These are phyloP conservation scores for Neofusicoccum parvum DNA, from an alignment of 2,329 filamentous ascomycete species.

Conservation along the genomic window DNA sequence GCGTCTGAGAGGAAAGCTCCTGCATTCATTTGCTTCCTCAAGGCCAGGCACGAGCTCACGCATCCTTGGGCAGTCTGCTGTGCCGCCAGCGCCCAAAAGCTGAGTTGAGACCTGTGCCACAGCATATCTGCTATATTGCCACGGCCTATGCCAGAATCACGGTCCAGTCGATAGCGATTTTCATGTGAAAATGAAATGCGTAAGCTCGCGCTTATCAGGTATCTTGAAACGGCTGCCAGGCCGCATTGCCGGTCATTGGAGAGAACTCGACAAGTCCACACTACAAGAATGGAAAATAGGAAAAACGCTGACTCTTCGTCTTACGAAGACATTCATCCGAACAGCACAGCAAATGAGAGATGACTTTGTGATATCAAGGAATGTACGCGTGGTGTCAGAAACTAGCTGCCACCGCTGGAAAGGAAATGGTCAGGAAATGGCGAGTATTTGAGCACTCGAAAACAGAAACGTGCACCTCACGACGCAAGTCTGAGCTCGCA, in stretches of 20 bases:
- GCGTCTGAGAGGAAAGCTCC: background rate
- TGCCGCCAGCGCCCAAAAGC: background rate
- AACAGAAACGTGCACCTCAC: background rate
- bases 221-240: background rate
- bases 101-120: slow-evolving; percentile 9
- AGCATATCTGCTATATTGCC: slow-evolving; percentile 1
- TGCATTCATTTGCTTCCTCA: background rate
- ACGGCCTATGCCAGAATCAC: background rate
- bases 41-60: background rate
- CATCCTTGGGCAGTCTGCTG: background rate
- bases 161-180: background rate
- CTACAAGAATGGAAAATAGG: too few relatives aligned
- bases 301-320: too few relatives aligned
- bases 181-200: background rate
- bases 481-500: background rate
- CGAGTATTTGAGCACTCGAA: background rate
- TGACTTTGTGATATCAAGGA: too few relatives aligned
- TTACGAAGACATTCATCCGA: too few relatives aligned
- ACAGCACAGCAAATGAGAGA: too few relatives aligned
- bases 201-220: background rate
- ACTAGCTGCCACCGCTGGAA: too few relatives aligned
- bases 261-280: background rate
- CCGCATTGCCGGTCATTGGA: background rate
- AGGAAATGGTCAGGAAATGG: too few relatives aligned
- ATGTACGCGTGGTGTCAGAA: too few relatives aligned